phyloP scores from a whole-genome alignment of 768 basidiomycete genomes.

The Collybia mongolica region DNA sequence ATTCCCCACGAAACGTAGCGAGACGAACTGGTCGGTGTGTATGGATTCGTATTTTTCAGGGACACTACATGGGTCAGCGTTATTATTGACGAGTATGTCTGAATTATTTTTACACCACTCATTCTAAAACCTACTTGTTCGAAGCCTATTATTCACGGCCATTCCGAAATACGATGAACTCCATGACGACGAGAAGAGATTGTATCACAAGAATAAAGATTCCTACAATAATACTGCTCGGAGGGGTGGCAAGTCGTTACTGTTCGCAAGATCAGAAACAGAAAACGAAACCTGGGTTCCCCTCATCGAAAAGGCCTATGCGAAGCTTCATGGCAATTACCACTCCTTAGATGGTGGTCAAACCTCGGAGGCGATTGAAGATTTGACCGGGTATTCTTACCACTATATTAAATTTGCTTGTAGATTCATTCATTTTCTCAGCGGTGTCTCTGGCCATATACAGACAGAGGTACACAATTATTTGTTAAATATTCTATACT shows the following conservation, averaged over 20 bases:
- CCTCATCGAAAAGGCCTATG: conserved; percentile 58
- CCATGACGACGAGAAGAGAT: conserved; percentile 29
- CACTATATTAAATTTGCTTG: background rate
- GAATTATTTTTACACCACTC: background rate
- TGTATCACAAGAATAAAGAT: conserved; percentile 52
- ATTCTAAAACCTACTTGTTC: background rate
- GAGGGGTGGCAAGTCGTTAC: conserved; percentile 45
- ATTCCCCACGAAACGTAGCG: conserved; percentile 23
- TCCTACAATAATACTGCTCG: conserved; percentile 42
- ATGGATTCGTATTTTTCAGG: conserved; percentile 58
- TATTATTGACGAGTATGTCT: conserved; percentile 54
- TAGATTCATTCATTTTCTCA: conserved; percentile 1
- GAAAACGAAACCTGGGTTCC: conserved; percentile 59
- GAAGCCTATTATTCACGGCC: conserved; percentile 45
- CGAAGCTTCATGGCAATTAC: conserved; percentile 56
- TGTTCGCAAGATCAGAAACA: conserved; percentile 47
- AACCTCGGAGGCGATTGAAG: conserved; percentile 52
- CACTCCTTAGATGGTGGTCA: conserved; percentile 38
- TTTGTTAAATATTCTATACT: no score
- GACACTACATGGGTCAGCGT: conserved; percentile 51
- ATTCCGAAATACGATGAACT: conserved; percentile 56
- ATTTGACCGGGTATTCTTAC: conserved; percentile 48
- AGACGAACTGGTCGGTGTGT: conserved; percentile 53
- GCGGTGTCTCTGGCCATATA: conserved; percentile 25
- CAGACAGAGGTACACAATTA: conserved; percentile 19